Conservation (phyloP, 495 filamentous ascomycete species). For the Annulohypoxylon nitens region DNA sequence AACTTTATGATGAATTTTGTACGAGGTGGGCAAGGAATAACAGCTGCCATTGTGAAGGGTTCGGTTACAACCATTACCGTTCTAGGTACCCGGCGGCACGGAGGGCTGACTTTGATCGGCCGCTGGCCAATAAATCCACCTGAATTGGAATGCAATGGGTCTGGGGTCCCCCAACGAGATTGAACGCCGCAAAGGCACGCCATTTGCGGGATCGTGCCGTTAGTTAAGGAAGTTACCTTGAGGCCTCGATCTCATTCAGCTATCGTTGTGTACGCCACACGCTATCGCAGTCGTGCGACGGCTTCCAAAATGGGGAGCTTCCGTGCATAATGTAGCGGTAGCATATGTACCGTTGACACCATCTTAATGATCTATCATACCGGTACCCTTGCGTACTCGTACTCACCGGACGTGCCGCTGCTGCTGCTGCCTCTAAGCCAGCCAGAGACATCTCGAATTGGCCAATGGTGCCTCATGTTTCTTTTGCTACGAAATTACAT, state of each 20-base stretch:
- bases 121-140: background rate
- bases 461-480: background rate
- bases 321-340: conserved; percentile 1
- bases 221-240: background rate
- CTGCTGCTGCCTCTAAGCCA: conserved; percentile 16
- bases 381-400: background rate
- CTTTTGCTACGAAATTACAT: conserved; percentile 21
- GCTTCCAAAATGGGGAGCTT: conserved; percentile 20
- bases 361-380: conserved; percentile 25
- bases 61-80: conserved; percentile 9
- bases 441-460: conserved; percentile 10
- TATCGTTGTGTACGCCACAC: conserved; percentile 24
- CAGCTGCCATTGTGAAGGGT: conserved; percentile 11
- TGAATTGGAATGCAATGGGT: conserved; percentile 3
- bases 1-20: conserved; percentile 3
- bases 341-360: conserved; percentile 17
- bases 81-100: conserved; percentile 4
- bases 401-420: conserved; percentile 28
- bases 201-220: conserved; percentile 25
- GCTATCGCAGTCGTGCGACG: background rate
- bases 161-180: conserved; percentile 5
- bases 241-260: conserved; percentile 36
- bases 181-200: background rate
- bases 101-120: conserved; percentile 9
- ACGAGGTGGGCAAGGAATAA: background rate